Percentiles rank a stretch among this genome's conserved stretches.
Evolutionary conservation across 257 asterid species (phyloP).

Genomic region (Pogostemon cablin): DNA sequence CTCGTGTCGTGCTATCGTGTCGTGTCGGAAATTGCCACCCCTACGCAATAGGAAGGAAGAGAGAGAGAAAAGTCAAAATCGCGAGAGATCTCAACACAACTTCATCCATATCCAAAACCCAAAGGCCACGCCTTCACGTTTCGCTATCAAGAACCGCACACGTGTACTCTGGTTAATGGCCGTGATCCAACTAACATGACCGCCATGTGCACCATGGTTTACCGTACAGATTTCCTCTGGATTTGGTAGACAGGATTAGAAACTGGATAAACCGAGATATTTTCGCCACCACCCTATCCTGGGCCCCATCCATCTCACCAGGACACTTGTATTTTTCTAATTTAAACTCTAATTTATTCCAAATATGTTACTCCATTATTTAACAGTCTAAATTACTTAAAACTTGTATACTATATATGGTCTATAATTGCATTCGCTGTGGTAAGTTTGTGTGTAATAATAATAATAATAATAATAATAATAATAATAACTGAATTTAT

Average conservation of each 20-base stretch:
- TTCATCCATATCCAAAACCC: slow-evolving; percentile 46
- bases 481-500: no score
- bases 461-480: no score
- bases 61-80: slow-evolving; percentile 33
- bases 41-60: no score
- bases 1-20: no score
- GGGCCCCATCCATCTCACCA: not conserved
- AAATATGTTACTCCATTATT: not conserved
- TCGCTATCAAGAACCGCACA: slow-evolving; percentile 41
- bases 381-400: no score
- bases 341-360: not conserved
- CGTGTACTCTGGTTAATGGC: slow-evolving; percentile 38
- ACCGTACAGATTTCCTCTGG: slow-evolving; percentile 37
- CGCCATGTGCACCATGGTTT: slow-evolving; percentile 17
- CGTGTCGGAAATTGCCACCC: no score
- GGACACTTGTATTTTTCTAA: no score
- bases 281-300: not conserved
- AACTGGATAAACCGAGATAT: slow-evolving; percentile 3
- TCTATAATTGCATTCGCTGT: no score
- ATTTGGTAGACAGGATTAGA: slow-evolving; percentile 27
- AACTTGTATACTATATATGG: no score
- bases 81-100: slow-evolving; percentile 38
- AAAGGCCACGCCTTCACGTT: slow-evolving; percentile 36
- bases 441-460: no score
- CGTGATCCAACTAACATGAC: slow-evolving; percentile 41